These are phyloP conservation scores for Aureobasidium sp. DNA, from an alignment of 2,329 filamentous ascomycete genomes.

Conservation along the genomic window DNA sequence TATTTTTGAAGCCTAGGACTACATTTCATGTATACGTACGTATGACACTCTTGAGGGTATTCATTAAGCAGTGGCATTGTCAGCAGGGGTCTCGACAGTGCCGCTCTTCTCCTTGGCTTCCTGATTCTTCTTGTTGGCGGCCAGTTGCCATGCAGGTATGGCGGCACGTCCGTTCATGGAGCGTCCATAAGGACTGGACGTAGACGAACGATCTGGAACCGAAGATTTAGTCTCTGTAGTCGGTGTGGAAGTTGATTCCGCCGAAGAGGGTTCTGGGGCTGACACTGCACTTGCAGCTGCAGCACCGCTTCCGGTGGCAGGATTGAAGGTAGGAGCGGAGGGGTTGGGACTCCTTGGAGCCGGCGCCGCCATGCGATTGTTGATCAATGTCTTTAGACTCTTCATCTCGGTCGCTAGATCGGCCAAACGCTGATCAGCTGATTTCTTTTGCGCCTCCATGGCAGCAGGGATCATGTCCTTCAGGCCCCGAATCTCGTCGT, in stretches of 20 bases:
- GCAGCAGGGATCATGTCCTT: conserved; percentile 84
- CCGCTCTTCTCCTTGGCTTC: conserved; percentile 23
- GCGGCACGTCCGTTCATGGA: conserved; percentile 22
- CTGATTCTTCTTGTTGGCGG: conserved; percentile 41
- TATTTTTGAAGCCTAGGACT: too few relatives aligned
- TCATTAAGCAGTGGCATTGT: conserved; percentile 2
- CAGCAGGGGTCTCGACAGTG: conserved; percentile 13
- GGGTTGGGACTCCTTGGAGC: conserved; percentile 2
- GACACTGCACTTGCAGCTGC: background rate
- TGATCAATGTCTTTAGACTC: conserved; percentile 83
- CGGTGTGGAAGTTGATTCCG: conserved; percentile 26
- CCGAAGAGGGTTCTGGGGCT: conserved; percentile 4
- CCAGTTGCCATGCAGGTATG: conserved; percentile 49
- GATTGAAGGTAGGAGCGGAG: conserved; percentile 9
- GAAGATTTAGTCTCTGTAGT: conserved; percentile 14
- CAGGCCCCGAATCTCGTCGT: conserved; percentile 75
- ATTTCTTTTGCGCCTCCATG: conserved; percentile 78
- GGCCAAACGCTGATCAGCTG: conserved; percentile 70
- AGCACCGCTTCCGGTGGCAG: background rate
- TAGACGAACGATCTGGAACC: conserved; percentile 2
- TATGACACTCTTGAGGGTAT: too few relatives aligned
- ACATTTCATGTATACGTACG: too few relatives aligned
- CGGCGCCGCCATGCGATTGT: conserved; percentile 46
- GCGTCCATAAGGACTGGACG: conserved; percentile 17
- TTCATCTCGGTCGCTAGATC: conserved; percentile 83